Conservation (phyloP, 306 rosid genomes). For the Vicia villosa region DNA sequence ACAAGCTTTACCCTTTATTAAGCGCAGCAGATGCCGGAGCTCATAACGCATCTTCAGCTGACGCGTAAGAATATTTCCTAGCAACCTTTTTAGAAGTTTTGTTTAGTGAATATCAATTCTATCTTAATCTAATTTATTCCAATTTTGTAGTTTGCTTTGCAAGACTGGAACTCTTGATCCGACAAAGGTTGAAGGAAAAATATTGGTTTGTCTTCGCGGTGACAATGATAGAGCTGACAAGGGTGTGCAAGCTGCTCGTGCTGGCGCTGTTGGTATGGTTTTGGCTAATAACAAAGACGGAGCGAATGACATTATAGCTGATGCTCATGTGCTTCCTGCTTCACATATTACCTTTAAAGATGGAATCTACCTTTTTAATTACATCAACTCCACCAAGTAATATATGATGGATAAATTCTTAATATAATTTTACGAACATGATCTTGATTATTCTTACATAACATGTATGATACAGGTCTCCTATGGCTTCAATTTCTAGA, state of each 20-base stretch:
- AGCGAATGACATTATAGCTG: conserved; percentile 34
- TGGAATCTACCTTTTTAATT: conserved; percentile 42
- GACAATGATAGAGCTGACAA: conserved; percentile 33
- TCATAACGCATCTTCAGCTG: background rate
- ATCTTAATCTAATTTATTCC: background rate
- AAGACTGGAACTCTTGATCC: conserved; percentile 47
- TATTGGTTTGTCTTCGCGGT: conserved; percentile 62
- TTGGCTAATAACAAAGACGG: conserved; percentile 32
- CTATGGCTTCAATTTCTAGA: conserved; percentile 51
- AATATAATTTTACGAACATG: background rate
- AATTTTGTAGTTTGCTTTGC: conserved; percentile 48
- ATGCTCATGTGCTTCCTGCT: conserved; percentile 59
- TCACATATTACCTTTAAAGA: conserved; percentile 44
- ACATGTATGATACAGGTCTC: conserved; percentile 41
- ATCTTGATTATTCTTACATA: background rate
- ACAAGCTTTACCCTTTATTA: conserved; percentile 55
- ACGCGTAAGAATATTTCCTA: conserved; percentile 48
- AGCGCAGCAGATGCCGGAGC: conserved; percentile 40
- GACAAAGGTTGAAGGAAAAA: conserved; percentile 61
- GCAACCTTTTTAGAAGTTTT: background rate
- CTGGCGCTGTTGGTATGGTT: conserved; percentile 75
- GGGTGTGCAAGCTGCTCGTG: conserved; percentile 41
- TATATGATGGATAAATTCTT: background rate
- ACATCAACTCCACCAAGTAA: conserved; percentile 58
- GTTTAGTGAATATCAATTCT: background rate